These are phyloP conservation scores for Diplodia corticola DNA, from an alignment of 2,329 filamentous ascomycete genomes.

Conservation along the genomic window DNA sequence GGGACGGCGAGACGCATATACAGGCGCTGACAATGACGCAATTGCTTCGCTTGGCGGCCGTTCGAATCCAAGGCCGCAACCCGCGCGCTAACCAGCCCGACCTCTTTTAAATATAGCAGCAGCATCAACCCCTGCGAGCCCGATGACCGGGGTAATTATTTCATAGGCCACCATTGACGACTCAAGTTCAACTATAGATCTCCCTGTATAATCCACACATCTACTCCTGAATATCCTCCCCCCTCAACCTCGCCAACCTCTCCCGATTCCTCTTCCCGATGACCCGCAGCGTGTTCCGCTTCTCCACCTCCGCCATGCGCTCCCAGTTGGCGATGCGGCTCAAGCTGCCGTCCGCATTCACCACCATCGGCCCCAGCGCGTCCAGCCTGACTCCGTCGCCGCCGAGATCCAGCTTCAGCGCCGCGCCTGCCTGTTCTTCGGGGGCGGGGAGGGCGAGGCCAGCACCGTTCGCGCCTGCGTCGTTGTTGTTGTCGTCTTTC, in stretches of 20 bases:
- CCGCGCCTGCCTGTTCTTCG: conserved; percentile 26
- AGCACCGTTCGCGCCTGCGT: neutral
- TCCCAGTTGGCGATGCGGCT: conserved; percentile 73
- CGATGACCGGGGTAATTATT: too few species aligned
- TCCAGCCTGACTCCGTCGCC: conserved; percentile 59
- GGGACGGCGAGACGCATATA: neutral
- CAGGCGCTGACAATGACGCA: conserved; percentile 1
- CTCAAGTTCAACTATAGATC: too few species aligned
- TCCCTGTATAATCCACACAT: too few species aligned
- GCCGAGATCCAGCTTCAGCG: conserved; percentile 39
- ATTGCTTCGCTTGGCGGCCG: neutral
- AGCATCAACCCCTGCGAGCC: too few species aligned
- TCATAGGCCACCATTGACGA: too few species aligned
- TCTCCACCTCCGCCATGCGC: conserved; percentile 69
- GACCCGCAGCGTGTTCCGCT: conserved; percentile 64
- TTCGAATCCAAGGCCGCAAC: neutral
- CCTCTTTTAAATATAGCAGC: neutral
- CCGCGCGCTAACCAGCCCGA: neutral
- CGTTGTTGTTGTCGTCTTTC: neutral
- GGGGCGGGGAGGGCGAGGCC: conserved; percentile 26
- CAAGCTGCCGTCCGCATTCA: conserved; percentile 70
- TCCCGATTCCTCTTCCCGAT: conserved; percentile 68
- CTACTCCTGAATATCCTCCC: too few species aligned
- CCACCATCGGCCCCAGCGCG: conserved; percentile 70
- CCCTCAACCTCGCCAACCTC: conserved; percentile 58